These are phyloP conservation scores for Yarrowia sp. DNA, from an alignment of 805 yeast genomes.

Conservation along the genomic window DNA sequence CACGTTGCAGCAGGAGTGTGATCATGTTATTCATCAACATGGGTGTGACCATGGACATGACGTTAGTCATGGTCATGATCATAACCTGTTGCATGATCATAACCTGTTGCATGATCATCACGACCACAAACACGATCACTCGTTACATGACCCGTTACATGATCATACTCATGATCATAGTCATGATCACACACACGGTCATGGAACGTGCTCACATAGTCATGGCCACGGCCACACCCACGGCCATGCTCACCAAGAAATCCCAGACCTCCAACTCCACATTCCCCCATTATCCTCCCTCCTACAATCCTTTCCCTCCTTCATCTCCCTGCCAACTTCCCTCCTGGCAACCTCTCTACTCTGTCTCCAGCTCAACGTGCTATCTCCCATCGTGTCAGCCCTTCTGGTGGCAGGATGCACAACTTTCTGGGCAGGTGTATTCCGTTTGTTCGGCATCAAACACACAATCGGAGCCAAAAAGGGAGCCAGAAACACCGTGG, in stretches of 20 bases:
- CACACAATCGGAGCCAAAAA: not conserved
- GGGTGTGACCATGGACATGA: not conserved
- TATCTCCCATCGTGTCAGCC: constrained; percentile 25
- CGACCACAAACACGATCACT: not conserved
- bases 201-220: not conserved
- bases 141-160: not conserved
- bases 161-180: not conserved
- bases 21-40: not conserved
- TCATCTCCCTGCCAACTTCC: constrained; percentile 36
- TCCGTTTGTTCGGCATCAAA: constrained; percentile 28
- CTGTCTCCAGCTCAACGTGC: constrained; percentile 24
- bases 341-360: constrained; percentile 33
- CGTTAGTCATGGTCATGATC: not conserved
- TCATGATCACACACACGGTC: not conserved
- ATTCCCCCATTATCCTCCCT: not conserved
- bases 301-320: constrained; percentile 36
- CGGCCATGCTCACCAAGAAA: not conserved
- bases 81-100: not conserved
- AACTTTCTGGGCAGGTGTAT: constrained; percentile 30
- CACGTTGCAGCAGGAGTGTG: not conserved
- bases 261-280: not conserved
- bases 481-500: constrained; percentile 27
- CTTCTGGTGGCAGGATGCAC: constrained; percentile 32
- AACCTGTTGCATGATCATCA: not conserved
- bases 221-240: not conserved